These are phyloP conservation scores for Pulveroboletus sp. DNA, from an alignment of 1,284 basidiomycete species.

Conservation along the genomic window DNA sequence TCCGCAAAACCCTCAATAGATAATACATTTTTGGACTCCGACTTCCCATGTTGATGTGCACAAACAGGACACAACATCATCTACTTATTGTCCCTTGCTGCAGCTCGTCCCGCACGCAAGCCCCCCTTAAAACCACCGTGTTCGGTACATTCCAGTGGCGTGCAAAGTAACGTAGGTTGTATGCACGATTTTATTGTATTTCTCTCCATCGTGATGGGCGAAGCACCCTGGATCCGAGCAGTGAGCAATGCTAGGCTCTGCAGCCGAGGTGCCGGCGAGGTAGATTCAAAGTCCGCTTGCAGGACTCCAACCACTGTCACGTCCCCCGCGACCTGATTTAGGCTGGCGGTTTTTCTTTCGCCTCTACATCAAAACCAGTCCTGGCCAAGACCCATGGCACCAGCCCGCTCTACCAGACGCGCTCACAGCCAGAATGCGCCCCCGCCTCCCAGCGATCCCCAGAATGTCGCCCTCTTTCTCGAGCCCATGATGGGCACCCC, in stretches of 20 bases:
- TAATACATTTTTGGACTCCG: constrained; percentile 38
- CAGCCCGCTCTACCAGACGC: constrained; percentile 58
- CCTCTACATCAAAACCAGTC: constrained; percentile 34
- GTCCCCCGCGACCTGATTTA: constrained; percentile 20
- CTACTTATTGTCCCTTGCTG: not conserved
- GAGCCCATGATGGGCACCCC: constrained; percentile 79
- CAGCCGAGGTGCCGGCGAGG: constrained; percentile 11
- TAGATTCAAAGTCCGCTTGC: constrained; percentile 26
- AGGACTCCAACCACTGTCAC: constrained; percentile 44
- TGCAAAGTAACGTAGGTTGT: not conserved
- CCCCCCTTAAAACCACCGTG: not conserved
- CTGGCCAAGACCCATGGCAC: constrained; percentile 76
- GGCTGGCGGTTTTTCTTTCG: constrained; percentile 24
- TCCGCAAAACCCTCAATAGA: constrained; percentile 21
- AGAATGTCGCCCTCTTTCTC: constrained; percentile 55
- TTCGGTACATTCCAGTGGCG: constrained; percentile 2
- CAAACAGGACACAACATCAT: constrained; percentile 33
- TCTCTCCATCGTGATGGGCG: constrained; percentile 4
- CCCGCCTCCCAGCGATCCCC: constrained; percentile 31
- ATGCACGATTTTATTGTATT: not conserved
- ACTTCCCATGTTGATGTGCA: constrained; percentile 28
- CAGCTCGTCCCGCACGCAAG: not conserved
- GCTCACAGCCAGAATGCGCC: constrained; percentile 36
- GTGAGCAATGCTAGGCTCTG: too few relatives aligned
- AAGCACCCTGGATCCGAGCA: not conserved